Conservation (phyloP, 2,329 filamentous ascomycete species). For the Cytospora paraplurivora region DNA sequence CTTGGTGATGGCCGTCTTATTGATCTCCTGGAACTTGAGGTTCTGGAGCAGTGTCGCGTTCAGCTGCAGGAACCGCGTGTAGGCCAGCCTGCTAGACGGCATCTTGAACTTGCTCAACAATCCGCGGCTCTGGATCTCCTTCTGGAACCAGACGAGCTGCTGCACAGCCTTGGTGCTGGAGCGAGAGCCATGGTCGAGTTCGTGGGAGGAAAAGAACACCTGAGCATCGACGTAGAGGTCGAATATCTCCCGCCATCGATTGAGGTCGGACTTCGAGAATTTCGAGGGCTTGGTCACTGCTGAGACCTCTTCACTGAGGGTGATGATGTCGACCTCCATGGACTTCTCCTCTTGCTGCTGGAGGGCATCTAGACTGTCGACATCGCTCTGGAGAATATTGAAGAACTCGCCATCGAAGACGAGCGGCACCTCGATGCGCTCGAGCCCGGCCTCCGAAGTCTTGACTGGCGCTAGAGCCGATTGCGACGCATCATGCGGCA, state of each 20-base stretch:
- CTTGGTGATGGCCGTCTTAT: slow-evolving; percentile 74
- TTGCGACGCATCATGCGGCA: background rate
- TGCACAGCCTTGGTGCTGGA: slow-evolving; percentile 66
- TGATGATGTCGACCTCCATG: slow-evolving; percentile 64
- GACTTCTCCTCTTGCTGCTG: slow-evolving; percentile 66
- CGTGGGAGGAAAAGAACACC: slow-evolving; percentile 79
- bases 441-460: slow-evolving; percentile 14
- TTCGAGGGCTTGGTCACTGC: slow-evolving; percentile 64
- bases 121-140: slow-evolving; percentile 62
- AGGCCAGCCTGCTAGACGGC: slow-evolving; percentile 63
- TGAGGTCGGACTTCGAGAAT: slow-evolving; percentile 67
- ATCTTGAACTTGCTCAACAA: slow-evolving; percentile 66
- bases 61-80: slow-evolving; percentile 69
- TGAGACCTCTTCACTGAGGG: slow-evolving; percentile 66
- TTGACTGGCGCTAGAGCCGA: slow-evolving; percentile 8
- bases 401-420: slow-evolving; percentile 82
- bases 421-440: slow-evolving; percentile 71
- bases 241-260: slow-evolving; percentile 79
- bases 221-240: slow-evolving; percentile 78
- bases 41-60: slow-evolving; percentile 78
- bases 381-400: slow-evolving; percentile 69
- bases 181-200: slow-evolving; percentile 69
- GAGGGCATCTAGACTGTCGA: slow-evolving; percentile 68
- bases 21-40: slow-evolving; percentile 83
- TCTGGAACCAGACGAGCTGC: slow-evolving; percentile 72